Evolutionary conservation across 164 flowering plant genomes (phyloP).

Genomic region (Umbilicus rupestris): DNA sequence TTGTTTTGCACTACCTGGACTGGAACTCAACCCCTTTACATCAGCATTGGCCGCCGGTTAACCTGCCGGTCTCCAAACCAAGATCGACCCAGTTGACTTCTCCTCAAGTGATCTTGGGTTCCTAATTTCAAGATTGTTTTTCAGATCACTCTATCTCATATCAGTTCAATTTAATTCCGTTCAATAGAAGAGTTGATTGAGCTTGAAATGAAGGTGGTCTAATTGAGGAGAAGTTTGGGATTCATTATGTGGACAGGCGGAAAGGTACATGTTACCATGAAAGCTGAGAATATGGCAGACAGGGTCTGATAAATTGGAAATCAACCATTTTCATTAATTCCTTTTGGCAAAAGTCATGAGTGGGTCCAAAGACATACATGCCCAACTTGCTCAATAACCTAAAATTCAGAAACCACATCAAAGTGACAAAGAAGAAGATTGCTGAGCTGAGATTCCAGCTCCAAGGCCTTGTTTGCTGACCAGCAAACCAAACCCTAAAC

Average conservation of each 20-base stretch:
- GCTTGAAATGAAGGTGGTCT: no score
- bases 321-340: conserved; percentile 6
- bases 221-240: no score
- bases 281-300: not conserved
- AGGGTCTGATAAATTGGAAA: conserved; percentile 2
- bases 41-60: conserved; percentile 3
- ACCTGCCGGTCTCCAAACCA: not conserved
- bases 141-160: no score
- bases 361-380: not conserved
- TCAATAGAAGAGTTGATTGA: no score
- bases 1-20: conserved; percentile 28
- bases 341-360: not conserved
- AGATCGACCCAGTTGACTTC: not conserved
- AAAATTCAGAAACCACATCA: not conserved
- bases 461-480: no score
- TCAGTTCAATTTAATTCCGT: no score
- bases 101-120: not conserved
- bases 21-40: conserved; percentile 26
- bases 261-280: conserved; percentile 3
- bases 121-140: not conserved
- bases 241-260: no score
- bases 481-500: no score
- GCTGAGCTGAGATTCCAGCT: not conserved
- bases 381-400: not conserved
- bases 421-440: not conserved